Conservation (phyloP, 805 yeast genomes). For the Candida andamanensis region DNA sequence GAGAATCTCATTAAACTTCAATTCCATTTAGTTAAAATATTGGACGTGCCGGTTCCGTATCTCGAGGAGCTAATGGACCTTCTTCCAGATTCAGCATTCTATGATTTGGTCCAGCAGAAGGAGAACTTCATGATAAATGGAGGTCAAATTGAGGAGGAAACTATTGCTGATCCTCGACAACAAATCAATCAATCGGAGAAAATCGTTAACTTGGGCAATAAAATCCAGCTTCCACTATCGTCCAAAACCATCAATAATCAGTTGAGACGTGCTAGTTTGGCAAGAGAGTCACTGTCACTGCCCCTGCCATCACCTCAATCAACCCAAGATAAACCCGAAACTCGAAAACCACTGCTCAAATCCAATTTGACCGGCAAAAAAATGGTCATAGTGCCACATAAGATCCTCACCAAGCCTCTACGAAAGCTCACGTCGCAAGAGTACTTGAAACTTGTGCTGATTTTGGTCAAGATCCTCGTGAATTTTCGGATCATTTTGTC, state of each 20-base stretch:
- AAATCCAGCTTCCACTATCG: constrained; percentile 22
- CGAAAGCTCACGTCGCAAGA: constrained; percentile 32
- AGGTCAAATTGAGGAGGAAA: constrained; percentile 13
- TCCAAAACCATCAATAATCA: constrained; percentile 26
- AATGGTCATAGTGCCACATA: constrained; percentile 36
- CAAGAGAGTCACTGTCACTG: background rate
- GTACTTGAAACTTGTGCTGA: constrained; percentile 30
- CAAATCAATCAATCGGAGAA: constrained; percentile 15
- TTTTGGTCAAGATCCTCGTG: constrained; percentile 32
- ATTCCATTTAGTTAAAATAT: constrained; percentile 15
- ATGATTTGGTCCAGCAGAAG: constrained; percentile 26
- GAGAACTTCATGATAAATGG: constrained; percentile 23
- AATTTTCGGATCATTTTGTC: constrained; percentile 28
- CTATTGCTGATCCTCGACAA: constrained; percentile 3
- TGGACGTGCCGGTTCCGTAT: constrained; percentile 20
- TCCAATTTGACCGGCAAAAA: constrained; percentile 14
- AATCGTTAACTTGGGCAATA: constrained; percentile 27
- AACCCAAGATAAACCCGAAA: background rate
- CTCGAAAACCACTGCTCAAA: constrained; percentile 2
- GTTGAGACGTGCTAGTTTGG: constrained; percentile 14
- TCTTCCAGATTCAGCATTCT: constrained; percentile 22
- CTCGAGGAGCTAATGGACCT: constrained; percentile 16
- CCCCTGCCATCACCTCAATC: background rate
- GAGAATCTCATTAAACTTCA: constrained; percentile 24
- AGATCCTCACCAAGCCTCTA: constrained; percentile 37